phyloP scores from a whole-genome alignment of 495 filamentous ascomycete genomes.

The Neurospora sp. region DNA sequence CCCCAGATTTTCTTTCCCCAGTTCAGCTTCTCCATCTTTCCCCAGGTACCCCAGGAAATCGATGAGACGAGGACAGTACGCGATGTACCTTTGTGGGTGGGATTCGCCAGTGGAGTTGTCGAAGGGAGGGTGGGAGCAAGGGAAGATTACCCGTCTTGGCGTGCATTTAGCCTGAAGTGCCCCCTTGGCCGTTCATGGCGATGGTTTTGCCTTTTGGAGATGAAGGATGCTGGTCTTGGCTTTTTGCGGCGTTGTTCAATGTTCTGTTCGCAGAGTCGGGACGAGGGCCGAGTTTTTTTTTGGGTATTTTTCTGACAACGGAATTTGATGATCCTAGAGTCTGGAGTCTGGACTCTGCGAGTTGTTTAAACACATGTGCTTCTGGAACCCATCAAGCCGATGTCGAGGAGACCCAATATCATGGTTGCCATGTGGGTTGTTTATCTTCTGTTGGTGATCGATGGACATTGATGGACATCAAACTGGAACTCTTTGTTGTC shows the following conservation, averaged over 20 bases:
- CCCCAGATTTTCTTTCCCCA: neutral
- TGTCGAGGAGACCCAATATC: neutral
- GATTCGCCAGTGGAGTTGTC: neutral
- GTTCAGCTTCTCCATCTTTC: neutral
- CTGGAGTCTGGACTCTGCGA: neutral
- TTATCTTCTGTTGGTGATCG: neutral
- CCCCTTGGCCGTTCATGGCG: neutral
- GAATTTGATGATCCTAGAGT: neutral
- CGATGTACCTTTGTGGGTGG: neutral
- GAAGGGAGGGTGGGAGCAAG: neutral
- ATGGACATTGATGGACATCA: neutral
- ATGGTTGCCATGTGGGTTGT: neutral
- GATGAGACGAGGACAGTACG: neutral
- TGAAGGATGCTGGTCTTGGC: neutral
- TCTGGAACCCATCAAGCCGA: neutral
- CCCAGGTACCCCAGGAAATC: neutral
- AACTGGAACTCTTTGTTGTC: neutral
- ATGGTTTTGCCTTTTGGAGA: neutral
- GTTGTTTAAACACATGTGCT: neutral
- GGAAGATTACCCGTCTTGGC: slow-evolving; percentile 19
- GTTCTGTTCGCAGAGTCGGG: neutral
- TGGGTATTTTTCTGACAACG: neutral
- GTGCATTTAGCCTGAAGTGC: slow-evolving; percentile 14
- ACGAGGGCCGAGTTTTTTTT: neutral
- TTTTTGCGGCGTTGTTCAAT: neutral